These are phyloP conservation scores for Pholiota adiposa DNA, from an alignment of 1,284 basidiomycete genomes.

Conservation along the genomic window DNA sequence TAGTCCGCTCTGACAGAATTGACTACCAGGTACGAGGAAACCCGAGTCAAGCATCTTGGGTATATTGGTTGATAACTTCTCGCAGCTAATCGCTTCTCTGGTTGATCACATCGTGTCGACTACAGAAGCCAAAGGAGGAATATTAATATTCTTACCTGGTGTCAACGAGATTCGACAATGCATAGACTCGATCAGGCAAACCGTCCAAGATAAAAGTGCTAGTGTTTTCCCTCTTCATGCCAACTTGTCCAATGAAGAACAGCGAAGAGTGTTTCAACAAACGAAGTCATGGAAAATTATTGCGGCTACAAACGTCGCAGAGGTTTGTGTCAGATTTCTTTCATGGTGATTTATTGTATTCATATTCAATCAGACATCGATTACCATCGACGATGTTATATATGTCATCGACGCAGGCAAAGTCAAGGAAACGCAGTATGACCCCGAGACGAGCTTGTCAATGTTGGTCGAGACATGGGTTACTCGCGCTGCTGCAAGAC, in stretches of 20 bases:
- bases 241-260: slow-evolving; percentile 86
- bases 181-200: slow-evolving; percentile 65
- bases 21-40: slow-evolving; percentile 66
- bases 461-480: slow-evolving; percentile 81
- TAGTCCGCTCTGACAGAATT: slow-evolving; percentile 67
- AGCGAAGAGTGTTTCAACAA: slow-evolving; percentile 77
- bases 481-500: slow-evolving; percentile 80
- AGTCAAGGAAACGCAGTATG: slow-evolving; percentile 90
- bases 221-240: slow-evolving; percentile 88
- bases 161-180: slow-evolving; percentile 88
- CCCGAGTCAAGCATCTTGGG: not conserved
- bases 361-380: slow-evolving; percentile 69
- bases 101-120: slow-evolving; percentile 68
- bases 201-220: slow-evolving; percentile 43
- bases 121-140: slow-evolving; percentile 59
- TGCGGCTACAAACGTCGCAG: slow-evolving; percentile 89
- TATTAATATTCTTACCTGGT: slow-evolving; percentile 90
- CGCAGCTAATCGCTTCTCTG: slow-evolving; percentile 69
- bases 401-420: slow-evolving; percentile 88
- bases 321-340: slow-evolving; percentile 45
- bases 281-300: slow-evolving; percentile 83
- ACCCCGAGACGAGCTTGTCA: slow-evolving; percentile 78
- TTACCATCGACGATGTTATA: slow-evolving; percentile 91
- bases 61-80: not conserved
- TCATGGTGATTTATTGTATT: not conserved